phyloP scores from a whole-genome alignment of 2,329 filamentous ascomycete species.

The Penicillium rolfsii region DNA sequence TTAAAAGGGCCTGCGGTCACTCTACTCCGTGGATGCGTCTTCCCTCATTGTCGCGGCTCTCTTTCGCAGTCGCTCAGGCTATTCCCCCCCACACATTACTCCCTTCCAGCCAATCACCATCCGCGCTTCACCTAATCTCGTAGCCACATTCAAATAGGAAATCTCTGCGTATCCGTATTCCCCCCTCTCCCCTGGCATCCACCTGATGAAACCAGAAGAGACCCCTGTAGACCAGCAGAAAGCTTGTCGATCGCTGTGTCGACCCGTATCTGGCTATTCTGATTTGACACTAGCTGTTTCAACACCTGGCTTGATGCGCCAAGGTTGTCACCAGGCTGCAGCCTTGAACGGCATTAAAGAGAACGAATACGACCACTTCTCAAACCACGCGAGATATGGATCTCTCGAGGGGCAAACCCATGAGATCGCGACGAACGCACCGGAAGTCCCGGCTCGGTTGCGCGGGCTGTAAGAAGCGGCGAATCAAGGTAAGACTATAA shows the following conservation, averaged over 20 bases:
- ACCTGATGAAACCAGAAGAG: not conserved
- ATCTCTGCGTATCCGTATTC: constrained; percentile 19
- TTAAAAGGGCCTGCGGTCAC: no score
- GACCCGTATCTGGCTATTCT: not conserved
- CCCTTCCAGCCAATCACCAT: not conserved
- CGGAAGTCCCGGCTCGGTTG: constrained; percentile 41
- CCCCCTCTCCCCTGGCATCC: not conserved
- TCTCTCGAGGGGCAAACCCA: constrained; percentile 1
- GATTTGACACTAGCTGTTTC: not conserved
- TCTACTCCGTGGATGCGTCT: no score
- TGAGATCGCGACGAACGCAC: constrained; percentile 35
- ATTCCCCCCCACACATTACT: not conserved
- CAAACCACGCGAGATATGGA: constrained; percentile 6
- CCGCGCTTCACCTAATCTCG: not conserved
- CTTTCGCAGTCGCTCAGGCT: no score
- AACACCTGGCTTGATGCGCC: not conserved
- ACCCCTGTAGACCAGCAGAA: not conserved
- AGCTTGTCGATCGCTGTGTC: not conserved
- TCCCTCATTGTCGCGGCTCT: no score
- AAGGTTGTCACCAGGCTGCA: constrained; percentile 3
- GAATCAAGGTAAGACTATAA: constrained; percentile 39
- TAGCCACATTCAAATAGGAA: constrained; percentile 3
- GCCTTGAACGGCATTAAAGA: constrained; percentile 13
- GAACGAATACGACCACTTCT: constrained; percentile 20
- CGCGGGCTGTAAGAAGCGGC: constrained; percentile 38